These are phyloP conservation scores for Knoxdaviesia proteae DNA, from an alignment of 2,329 filamentous ascomycete genomes.

Conservation along the genomic window DNA sequence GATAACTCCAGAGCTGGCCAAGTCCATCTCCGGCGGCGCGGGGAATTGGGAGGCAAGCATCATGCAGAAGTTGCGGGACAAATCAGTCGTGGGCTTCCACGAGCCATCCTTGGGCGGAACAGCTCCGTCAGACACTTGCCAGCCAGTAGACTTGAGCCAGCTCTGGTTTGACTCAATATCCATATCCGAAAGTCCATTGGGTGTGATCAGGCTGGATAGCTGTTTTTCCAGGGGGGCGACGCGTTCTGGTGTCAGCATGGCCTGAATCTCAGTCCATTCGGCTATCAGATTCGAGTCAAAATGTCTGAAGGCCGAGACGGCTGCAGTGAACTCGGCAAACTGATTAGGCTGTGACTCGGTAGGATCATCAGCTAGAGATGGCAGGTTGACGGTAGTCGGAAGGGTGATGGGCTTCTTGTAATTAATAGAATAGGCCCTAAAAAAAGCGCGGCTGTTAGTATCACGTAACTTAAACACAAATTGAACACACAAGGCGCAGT, in stretches of 20 bases:
- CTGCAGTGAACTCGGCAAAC: conserved; percentile 33
- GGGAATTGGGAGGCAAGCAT: too few species aligned
- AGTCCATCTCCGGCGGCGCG: too few species aligned
- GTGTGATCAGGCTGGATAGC: conserved; percentile 31
- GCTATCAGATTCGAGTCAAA: conserved; percentile 45
- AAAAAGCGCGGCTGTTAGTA: conserved; percentile 1
- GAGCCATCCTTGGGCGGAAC: too few species aligned
- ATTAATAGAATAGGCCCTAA: conserved; percentile 48
- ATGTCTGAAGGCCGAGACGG: conserved; percentile 41
- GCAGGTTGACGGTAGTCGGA: conserved; percentile 46
- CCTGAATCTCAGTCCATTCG: conserved; percentile 44
- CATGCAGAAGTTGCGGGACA: too few species aligned
- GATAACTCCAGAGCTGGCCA: too few species aligned
- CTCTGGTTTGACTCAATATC: conserved; percentile 39
- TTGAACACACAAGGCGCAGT: background rate
- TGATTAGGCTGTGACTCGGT: conserved; percentile 31
- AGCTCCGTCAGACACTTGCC: conserved; percentile 19
- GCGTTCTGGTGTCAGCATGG: conserved; percentile 34
- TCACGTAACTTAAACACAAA: background rate
- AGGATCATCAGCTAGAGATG: conserved; percentile 38
- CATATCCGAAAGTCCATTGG: conserved; percentile 28
- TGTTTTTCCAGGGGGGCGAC: conserved; percentile 40
- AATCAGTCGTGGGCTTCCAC: too few species aligned
- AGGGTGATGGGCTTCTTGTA: conserved; percentile 49
- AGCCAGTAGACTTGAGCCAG: conserved; percentile 43